phyloP scores from a whole-genome alignment of 169 alveolate species.

The Perkinsus olseni region DNA sequence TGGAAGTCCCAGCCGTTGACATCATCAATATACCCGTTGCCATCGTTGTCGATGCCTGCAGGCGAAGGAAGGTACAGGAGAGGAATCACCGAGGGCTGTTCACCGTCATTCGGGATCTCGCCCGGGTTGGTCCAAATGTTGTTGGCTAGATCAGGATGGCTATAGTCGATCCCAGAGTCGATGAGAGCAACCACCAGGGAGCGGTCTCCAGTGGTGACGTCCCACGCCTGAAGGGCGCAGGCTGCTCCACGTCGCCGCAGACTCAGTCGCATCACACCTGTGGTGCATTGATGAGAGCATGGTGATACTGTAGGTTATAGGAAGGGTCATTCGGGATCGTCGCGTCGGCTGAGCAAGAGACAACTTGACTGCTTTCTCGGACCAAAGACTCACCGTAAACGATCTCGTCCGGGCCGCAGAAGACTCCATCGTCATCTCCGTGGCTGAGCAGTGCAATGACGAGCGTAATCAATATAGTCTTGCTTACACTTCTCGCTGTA shows the following conservation, averaged over 20 bases:
- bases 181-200: background rate
- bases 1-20: conserved; percentile 51
- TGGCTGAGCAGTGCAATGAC: background rate
- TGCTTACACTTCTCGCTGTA: background rate
- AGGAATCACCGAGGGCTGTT: background rate
- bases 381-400: background rate
- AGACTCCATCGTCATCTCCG: background rate
- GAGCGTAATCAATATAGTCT: background rate
- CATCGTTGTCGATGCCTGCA: conserved; percentile 45
- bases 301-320: background rate
- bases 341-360: background rate
- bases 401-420: background rate
- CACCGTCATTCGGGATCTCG: background rate
- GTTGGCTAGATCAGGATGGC: background rate
- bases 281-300: background rate
- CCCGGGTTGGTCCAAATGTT: background rate
- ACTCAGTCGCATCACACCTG: background rate
- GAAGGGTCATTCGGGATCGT: background rate
- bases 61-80: background rate
- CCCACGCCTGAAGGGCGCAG: background rate
- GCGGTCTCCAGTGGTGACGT: background rate
- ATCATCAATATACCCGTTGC: conserved; percentile 52
- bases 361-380: background rate
- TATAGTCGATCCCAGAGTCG: background rate
- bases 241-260: too few species aligned